Evolutionary conservation across 768 basidiomycete species (phyloP), one percentile per base, ranked within the genome.

Genomic region (Neoboletus subvelutipes): DNA sequence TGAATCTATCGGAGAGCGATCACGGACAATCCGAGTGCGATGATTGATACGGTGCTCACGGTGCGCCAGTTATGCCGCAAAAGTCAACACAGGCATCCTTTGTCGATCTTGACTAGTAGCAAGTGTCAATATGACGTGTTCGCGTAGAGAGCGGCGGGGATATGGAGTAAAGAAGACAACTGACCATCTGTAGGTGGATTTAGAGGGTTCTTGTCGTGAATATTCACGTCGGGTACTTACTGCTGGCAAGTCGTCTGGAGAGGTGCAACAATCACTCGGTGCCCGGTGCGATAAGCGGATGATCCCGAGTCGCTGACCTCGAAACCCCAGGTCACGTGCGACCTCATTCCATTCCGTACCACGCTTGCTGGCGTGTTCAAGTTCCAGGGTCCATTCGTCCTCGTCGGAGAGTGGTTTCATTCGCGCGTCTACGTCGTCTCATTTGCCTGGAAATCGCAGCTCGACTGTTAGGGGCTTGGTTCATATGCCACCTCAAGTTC

Each of bases 51-150:
- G 42, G 49, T 46, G 81, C 87, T 73, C 76, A 89, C 88, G 85
- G 79, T 54, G 85, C 77, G 55, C 86, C 84, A n/a, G 88, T 90
- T 28, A 89, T 78, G 20, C 71, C 68, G 61, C 82, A 82, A 70
- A 90, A 89, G 60, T 87, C 84, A 1, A 73, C 73, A 53, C 84
- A 73, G 46, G 75, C 74, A 58, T 86, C 85, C 57, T 67, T 74
- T 17, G 50, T 53, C 10, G 61, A 52, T 62, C 59, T 66, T 9
- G 70, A 72, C 72, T 73, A 15, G 34, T 20, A n/a, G n/a, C n/a
- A 2, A 11, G 9, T 0, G 49, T 55, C 26, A 60, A n/a, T 6
- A 12, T 17, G 42, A 11, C 33, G n/a, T 13, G 5, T 28, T 5
- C 20, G 41, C 22, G 18, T 28, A 13, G 15, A 22, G n/a, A 5